Conservation (phyloP, 768 basidiomycete genomes). For the Russula virescens region DNA sequence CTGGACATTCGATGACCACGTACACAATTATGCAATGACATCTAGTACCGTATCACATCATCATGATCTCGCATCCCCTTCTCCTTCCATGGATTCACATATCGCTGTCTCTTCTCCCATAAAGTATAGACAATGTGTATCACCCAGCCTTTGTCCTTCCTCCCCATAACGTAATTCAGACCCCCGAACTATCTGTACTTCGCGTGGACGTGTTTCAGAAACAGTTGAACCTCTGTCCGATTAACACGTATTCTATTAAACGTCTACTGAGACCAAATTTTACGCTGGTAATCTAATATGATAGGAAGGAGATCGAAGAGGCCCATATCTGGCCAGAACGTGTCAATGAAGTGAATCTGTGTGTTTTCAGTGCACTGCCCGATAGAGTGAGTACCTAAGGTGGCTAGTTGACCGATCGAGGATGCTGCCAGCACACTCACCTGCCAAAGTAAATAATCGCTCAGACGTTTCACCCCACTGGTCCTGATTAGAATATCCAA, state of each 20-base stretch:
- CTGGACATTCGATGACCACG: constrained; percentile 13
- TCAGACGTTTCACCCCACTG: constrained; percentile 82
- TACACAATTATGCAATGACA: constrained; percentile 15
- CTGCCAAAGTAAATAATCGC: constrained; percentile 96
- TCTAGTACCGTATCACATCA: constrained; percentile 13
- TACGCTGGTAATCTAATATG: constrained; percentile 81
- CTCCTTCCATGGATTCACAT: constrained; percentile 11
- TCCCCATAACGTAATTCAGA: constrained; percentile 10
- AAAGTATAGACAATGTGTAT: constrained; percentile 1
- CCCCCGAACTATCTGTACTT: constrained; percentile 4
- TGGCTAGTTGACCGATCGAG: background rate
- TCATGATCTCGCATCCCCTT: constrained; percentile 8
- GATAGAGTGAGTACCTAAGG: background rate
- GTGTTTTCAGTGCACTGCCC: constrained; percentile 72
- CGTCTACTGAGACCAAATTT: constrained; percentile 43
- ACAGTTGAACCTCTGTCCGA: background rate
- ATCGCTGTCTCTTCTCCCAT: background rate
- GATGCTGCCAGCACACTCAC: constrained; percentile 37
- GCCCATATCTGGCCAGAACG: constrained; percentile 93
- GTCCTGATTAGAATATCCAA: constrained; percentile 89
- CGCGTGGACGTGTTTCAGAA: background rate
- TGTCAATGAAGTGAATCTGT: constrained; percentile 78
- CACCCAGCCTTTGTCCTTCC: constrained; percentile 1
- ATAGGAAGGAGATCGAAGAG: constrained; percentile 82
- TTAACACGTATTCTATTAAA: background rate